Conservation (phyloP, 1,139 yeast genomes). For the Pichia sp. region DNA sequence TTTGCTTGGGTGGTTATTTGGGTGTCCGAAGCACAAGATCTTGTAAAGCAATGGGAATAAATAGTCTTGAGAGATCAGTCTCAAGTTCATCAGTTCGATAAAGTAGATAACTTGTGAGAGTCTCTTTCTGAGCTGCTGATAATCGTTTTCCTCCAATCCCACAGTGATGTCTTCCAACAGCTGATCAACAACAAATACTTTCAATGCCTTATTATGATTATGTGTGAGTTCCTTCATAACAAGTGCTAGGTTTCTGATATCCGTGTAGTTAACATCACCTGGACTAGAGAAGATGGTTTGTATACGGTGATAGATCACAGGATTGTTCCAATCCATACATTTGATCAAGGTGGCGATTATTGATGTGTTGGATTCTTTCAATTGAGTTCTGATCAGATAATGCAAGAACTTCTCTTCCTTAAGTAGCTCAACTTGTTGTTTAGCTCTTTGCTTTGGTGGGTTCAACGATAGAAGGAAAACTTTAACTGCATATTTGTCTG, state of each 20-base stretch:
- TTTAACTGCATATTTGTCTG: conserved; percentile 54
- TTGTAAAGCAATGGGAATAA: conserved; percentile 51
- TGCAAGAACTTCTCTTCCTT: conserved; percentile 45
- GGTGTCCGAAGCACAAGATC: conserved; percentile 63
- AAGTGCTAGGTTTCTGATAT: conserved; percentile 41
- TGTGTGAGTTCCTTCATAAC: conserved; percentile 36
- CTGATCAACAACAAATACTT: conserved; percentile 51
- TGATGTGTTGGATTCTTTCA: conserved; percentile 33
- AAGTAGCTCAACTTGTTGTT: conserved; percentile 23
- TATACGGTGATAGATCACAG: conserved; percentile 35
- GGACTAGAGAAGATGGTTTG: conserved; percentile 54
- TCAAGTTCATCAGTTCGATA: conserved; percentile 47
- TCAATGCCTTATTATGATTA: conserved; percentile 32
- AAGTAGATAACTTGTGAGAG: conserved; percentile 57
- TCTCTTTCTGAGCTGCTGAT: conserved; percentile 52
- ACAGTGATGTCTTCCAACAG: conserved; percentile 54
- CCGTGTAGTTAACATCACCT: conserved; percentile 49
- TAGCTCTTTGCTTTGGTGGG: conserved; percentile 42
- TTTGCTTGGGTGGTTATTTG: conserved; percentile 53
- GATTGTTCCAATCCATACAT: conserved; percentile 42
- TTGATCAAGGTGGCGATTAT: conserved; percentile 36
- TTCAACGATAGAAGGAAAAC: conserved; percentile 53
- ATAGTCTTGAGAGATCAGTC: conserved; percentile 41
- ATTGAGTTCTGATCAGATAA: conserved; percentile 44
- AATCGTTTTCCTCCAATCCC: conserved; percentile 64